phyloP scores from a whole-genome alignment of 495 filamentous ascomycete species.

The Penicillium riverlandense region DNA sequence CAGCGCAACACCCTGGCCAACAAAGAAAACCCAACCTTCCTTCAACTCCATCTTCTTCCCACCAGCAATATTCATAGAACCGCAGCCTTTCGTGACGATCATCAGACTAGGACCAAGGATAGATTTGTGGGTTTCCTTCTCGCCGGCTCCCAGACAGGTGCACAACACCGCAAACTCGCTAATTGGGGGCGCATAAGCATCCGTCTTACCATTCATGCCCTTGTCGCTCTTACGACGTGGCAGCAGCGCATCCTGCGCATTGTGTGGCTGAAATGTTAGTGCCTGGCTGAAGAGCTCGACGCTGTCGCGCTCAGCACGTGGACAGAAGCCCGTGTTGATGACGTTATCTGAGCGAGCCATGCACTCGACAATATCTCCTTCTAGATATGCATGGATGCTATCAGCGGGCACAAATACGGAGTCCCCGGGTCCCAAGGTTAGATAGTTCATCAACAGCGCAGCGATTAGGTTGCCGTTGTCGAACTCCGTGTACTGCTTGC shows the following conservation, averaged over 20 bases:
- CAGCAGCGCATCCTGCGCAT: slow-evolving; percentile 45
- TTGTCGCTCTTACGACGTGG: slow-evolving; percentile 38
- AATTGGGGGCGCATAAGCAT: slow-evolving; percentile 59
- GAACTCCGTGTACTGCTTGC: slow-evolving; percentile 51
- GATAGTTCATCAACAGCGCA: slow-evolving; percentile 63
- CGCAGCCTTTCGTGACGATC: slow-evolving; percentile 56
- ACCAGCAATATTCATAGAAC: slow-evolving; percentile 48
- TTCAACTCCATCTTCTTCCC: slow-evolving; percentile 42
- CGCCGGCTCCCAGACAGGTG: slow-evolving; percentile 47
- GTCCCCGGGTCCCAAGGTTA: slow-evolving; percentile 57
- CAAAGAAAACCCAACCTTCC: slow-evolving; percentile 61
- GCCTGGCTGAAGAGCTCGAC: slow-evolving; percentile 55
- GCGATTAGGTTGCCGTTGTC: slow-evolving; percentile 58
- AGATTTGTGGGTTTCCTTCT: slow-evolving; percentile 49
- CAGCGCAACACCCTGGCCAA: slow-evolving; percentile 52
- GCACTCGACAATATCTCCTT: slow-evolving; percentile 76
- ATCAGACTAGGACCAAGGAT: slow-evolving; percentile 59
- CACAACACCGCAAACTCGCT: slow-evolving; percentile 66
- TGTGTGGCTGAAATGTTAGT: slow-evolving; percentile 56
- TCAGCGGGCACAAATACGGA: slow-evolving; percentile 71
- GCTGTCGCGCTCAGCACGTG: slow-evolving; percentile 51
- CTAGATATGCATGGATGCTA: slow-evolving; percentile 71
- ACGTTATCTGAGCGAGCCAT: slow-evolving; percentile 82
- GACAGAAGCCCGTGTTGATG: slow-evolving; percentile 69
- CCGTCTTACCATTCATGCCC: slow-evolving; percentile 51